Conservation (phyloP, 768 basidiomycete species). For the Suillus placidus region DNA sequence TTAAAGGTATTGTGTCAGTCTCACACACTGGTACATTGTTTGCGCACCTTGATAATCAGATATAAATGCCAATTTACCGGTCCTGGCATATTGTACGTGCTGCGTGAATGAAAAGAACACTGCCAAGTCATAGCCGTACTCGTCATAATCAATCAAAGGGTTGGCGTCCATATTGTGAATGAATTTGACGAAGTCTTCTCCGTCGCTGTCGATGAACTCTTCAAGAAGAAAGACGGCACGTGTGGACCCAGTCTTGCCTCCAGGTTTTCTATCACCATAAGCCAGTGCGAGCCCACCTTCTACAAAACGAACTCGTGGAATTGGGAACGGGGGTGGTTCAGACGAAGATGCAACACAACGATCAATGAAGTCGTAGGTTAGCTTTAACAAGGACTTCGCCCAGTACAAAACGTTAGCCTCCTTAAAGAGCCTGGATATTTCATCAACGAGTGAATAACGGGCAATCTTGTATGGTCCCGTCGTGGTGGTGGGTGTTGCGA, state of each 20-base stretch:
- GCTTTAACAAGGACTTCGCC: conserved; percentile 15
- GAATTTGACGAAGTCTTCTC: conserved; percentile 12
- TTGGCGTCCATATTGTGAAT: not conserved
- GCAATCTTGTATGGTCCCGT: not conserved
- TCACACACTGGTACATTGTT: not conserved
- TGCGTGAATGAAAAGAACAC: conserved; percentile 17
- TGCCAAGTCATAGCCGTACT: not conserved
- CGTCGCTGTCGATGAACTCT: conserved; percentile 6
- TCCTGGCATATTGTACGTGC: conserved; percentile 16
- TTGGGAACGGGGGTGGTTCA: conserved; percentile 11
- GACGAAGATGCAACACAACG: not conserved
- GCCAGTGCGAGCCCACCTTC: conserved; percentile 12
- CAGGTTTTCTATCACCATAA: not conserved
- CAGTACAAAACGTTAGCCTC: conserved; percentile 18
- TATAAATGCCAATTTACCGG: conserved; percentile 8
- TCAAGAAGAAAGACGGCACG: conserved; percentile 10
- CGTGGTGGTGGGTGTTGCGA: not conserved
- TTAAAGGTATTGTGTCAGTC: not conserved
- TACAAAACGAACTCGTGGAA: conserved; percentile 16
- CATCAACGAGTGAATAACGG: conserved; percentile 1
- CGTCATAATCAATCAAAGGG: not conserved
- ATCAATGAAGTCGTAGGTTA: conserved; percentile 16
- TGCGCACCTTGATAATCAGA: conserved; percentile 16
- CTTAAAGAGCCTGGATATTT: conserved; percentile 8
- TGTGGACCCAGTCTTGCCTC: not conserved